A percentile compares a stretch with the other conserved stretches of the same genome.
Evolutionary conservation across 306 rosid genomes (phyloP).

Genomic region (Cicer arietinum): DNA sequence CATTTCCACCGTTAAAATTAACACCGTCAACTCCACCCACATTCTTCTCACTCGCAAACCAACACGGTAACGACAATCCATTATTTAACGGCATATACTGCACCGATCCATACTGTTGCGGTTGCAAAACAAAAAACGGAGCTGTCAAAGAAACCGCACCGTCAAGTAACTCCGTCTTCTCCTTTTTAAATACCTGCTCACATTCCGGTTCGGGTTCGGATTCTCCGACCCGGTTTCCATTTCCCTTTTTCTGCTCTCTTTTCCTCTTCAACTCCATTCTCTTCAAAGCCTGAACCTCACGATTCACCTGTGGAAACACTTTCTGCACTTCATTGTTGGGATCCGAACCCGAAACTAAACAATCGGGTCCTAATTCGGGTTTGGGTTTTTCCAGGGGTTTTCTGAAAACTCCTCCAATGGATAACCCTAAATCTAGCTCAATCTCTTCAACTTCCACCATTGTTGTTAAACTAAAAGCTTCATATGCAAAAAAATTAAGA

Average conservation of each 20-base stretch:
- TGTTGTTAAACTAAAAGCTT: not conserved
- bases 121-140: constrained; percentile 13
- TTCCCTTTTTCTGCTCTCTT: not conserved
- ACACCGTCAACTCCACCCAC: constrained; percentile 23
- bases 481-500: not conserved
- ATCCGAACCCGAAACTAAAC: not conserved
- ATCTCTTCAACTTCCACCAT: constrained; percentile 58
- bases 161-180: constrained; percentile 7
- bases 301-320: not conserved
- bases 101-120: not conserved
- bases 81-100: constrained; percentile 19
- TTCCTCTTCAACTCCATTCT: constrained; percentile 41
- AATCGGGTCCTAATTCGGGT: constrained; percentile 17
- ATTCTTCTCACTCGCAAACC: constrained; percentile 45
- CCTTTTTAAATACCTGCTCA: constrained; percentile 1
- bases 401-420: constrained; percentile 65
- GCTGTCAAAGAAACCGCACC: not conserved
- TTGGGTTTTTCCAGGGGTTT: constrained; percentile 38
- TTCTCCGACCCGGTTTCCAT: not conserved
- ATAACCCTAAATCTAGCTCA: constrained; percentile 70
- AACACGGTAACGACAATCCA: constrained; percentile 50
- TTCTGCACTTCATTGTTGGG: not conserved
- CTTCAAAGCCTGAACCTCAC: constrained; percentile 18
- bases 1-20: constrained; percentile 32
- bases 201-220: constrained; percentile 31